Evolutionary conservation across 208 protist species (phyloP).

Genomic region (Crithidia mellificae): DNA sequence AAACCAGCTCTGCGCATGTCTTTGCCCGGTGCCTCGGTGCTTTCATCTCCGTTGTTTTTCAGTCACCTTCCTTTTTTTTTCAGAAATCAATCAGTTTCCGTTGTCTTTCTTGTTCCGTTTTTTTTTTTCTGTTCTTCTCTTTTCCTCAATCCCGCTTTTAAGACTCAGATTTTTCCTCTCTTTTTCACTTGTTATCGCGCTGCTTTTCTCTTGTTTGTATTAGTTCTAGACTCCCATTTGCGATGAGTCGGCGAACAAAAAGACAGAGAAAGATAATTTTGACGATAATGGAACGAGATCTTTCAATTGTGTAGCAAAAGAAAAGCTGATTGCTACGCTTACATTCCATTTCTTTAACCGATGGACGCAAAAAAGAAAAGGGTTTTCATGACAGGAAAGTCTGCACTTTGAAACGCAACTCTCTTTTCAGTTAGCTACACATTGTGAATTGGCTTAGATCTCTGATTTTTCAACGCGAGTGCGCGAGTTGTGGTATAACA

Average conservation of each 20-base stretch:
- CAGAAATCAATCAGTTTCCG: neutral
- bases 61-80: slow-evolving; percentile 1
- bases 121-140: neutral
- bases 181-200: neutral
- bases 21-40: neutral
- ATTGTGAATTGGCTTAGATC: no score
- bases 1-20: no score
- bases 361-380: no score
- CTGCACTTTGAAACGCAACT: no score
- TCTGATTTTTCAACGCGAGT: neutral
- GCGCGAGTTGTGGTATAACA: neutral
- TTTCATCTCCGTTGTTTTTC: neutral
- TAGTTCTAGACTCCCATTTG: neutral
- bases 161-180: neutral
- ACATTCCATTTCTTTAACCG: no score
- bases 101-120: slow-evolving; percentile 7
- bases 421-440: no score
- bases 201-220: neutral
- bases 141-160: no score
- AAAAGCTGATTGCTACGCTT: no score
- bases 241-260: neutral
- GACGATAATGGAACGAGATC: no score
- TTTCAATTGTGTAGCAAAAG: no score
- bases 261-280: neutral
- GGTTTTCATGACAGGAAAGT: no score